These are phyloP conservation scores for Daldinia bambusicola DNA, from an alignment of 495 filamentous ascomycete genomes.

Conservation along the genomic window DNA sequence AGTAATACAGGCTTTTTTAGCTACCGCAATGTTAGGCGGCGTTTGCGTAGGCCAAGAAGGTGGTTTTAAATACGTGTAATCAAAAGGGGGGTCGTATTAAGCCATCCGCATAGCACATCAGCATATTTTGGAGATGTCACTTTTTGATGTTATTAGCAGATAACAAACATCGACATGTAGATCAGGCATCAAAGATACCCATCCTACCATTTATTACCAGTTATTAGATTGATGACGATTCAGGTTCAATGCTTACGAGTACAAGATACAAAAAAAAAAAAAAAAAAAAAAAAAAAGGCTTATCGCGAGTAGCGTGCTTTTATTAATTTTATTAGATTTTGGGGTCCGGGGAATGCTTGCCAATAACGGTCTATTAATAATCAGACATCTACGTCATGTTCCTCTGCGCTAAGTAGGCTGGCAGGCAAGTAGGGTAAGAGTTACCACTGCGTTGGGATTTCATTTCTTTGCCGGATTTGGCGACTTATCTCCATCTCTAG, in stretches of 20 bases:
- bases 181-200: background rate
- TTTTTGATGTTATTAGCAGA: background rate
- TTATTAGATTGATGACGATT: slow-evolving; percentile 2
- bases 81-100: background rate
- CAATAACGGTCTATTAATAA: slow-evolving; percentile 30
- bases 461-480: slow-evolving; percentile 14
- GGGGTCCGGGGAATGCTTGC: slow-evolving; percentile 43
- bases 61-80: slow-evolving; percentile 18
- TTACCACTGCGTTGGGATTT: slow-evolving; percentile 34
- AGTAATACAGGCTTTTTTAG: background rate
- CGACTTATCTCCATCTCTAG: slow-evolving; percentile 3
- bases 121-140: background rate
- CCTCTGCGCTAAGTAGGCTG: background rate
- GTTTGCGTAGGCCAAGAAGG: slow-evolving; percentile 31
- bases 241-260: background rate
- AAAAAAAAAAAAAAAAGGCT: background rate
- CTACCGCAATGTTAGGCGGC: slow-evolving; percentile 17
- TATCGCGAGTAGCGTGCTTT: slow-evolving; percentile 6
- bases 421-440: slow-evolving; percentile 1
- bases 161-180: slow-evolving; percentile 8
- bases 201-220: too few species aligned
- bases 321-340: slow-evolving; percentile 32
- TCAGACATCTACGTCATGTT: slow-evolving; percentile 23
- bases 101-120: background rate
- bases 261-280: too few species aligned